Conservation (phyloP, 306 rosid genomes). For the Oxytropis ochrocephala region DNA sequence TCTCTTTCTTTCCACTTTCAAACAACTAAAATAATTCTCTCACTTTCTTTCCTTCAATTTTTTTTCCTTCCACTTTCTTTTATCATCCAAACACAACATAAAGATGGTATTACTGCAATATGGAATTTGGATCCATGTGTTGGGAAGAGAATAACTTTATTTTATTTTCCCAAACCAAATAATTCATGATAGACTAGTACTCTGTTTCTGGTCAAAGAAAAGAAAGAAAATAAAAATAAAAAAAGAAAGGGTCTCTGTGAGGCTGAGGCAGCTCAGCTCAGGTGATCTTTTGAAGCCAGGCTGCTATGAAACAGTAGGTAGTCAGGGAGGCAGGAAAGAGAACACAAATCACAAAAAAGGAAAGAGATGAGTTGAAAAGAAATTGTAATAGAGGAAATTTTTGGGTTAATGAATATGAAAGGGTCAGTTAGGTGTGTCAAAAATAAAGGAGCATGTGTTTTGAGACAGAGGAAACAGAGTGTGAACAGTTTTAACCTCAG, state of each 20-base stretch:
- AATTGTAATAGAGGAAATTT: slow-evolving; percentile 29
- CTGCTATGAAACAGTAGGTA: slow-evolving; percentile 15
- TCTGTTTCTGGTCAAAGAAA: slow-evolving; percentile 22
- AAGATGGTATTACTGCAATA: too few relatives aligned
- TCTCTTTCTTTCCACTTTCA: too few relatives aligned
- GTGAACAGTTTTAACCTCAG: slow-evolving; percentile 56
- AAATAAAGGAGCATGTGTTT: slow-evolving; percentile 55
- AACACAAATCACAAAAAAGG: slow-evolving; percentile 34
- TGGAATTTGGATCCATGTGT: too few relatives aligned
- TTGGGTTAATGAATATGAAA: slow-evolving; percentile 38
- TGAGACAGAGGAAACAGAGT: slow-evolving; percentile 53
- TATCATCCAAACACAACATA: too few relatives aligned
- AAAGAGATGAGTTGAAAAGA: slow-evolving; percentile 32
- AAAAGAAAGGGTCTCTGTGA: too few relatives aligned
- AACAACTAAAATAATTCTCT: too few relatives aligned
- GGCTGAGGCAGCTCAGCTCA: too few relatives aligned
- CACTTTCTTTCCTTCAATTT: too few relatives aligned
- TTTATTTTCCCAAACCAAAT: too few relatives aligned
- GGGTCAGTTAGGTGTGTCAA: slow-evolving; percentile 49
- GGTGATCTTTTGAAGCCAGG: slow-evolving; percentile 36
- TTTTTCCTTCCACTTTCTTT: too few relatives aligned
- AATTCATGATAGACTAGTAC: neutral
- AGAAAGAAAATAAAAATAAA: neutral
- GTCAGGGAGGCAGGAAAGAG: slow-evolving; percentile 33
- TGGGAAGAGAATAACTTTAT: too few relatives aligned